Evolutionary conservation across 148 eudicot genomes (phyloP).

Genomic region (Bassia scoparia): DNA sequence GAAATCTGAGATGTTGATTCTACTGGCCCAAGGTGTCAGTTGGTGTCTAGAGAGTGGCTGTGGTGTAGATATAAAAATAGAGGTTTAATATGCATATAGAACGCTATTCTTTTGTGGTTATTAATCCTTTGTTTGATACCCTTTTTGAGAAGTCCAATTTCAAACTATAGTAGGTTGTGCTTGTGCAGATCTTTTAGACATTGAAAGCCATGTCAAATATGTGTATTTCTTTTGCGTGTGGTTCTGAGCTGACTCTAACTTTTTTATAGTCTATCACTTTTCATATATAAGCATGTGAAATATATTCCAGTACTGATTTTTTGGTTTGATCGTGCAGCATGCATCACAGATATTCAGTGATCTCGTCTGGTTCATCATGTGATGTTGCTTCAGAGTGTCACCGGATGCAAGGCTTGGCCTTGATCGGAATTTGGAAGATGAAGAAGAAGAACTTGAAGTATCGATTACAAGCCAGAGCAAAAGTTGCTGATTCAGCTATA

Average conservation of each 20-base stretch:
- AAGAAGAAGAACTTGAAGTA: slow-evolving; percentile 82
- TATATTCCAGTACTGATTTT: slow-evolving; percentile 17
- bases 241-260: neutral
- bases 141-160: neutral
- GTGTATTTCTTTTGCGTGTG: neutral
- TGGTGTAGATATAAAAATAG: neutral
- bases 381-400: slow-evolving; percentile 97
- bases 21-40: neutral
- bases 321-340: slow-evolving; percentile 48
- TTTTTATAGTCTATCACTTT: neutral
- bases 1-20: neutral
- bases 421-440: slow-evolving; percentile 75
- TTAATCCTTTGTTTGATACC: neutral
- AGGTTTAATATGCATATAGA: neutral
- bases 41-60: neutral
- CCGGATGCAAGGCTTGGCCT: slow-evolving; percentile 86
- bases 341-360: slow-evolving; percentile 56
- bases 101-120: neutral
- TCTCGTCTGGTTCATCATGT: slow-evolving; percentile 78
- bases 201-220: neutral
- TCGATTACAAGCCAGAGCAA: slow-evolving; percentile 85
- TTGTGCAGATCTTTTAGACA: neutral
- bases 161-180: neutral
- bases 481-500: slow-evolving; percentile 72
- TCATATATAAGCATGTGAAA: neutral